Evolutionary conservation across 345 rosid species (phyloP).

Genomic region (Capsella bursapastoris): DNA sequence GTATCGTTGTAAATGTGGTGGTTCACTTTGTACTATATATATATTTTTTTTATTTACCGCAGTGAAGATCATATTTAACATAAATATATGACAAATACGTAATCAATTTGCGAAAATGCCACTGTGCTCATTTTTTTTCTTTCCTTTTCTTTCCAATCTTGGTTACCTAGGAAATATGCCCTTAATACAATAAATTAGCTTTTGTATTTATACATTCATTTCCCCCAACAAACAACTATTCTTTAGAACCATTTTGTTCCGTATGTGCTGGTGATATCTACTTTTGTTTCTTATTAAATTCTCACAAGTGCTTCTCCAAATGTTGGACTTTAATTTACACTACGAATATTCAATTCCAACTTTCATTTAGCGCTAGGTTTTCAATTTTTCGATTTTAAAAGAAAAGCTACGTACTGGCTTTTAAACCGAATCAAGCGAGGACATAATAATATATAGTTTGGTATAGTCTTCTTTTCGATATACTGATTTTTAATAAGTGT

Average conservation of each 20-base stretch:
- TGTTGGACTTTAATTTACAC: background rate
- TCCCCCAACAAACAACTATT: conserved; percentile 16
- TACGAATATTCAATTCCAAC: background rate
- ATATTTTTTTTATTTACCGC: no score
- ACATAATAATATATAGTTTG: background rate
- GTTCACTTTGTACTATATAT: background rate
- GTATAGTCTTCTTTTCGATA: background rate
- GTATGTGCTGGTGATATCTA: background rate
- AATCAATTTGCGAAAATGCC: background rate
- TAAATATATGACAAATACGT: no score
- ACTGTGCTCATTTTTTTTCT: background rate
- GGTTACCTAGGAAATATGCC: background rate
- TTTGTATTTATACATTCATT: background rate
- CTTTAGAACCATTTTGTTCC: conserved; percentile 7
- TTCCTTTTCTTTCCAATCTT: background rate
- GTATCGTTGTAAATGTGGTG: background rate
- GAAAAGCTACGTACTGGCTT: no score
- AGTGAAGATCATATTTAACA: background rate
- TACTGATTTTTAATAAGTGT: background rate
- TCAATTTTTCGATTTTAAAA: background rate
- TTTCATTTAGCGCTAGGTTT: background rate
- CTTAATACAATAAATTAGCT: conserved; percentile 1
- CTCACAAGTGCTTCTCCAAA: background rate
- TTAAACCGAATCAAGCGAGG: no score
- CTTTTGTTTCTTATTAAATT: conserved; percentile 21